Evolutionary conservation across 225 moss, liverwort and hornwort genomes (phyloP), one percentile per base, ranked within the genome.

Genomic region (Polytrichum formosum): DNA sequence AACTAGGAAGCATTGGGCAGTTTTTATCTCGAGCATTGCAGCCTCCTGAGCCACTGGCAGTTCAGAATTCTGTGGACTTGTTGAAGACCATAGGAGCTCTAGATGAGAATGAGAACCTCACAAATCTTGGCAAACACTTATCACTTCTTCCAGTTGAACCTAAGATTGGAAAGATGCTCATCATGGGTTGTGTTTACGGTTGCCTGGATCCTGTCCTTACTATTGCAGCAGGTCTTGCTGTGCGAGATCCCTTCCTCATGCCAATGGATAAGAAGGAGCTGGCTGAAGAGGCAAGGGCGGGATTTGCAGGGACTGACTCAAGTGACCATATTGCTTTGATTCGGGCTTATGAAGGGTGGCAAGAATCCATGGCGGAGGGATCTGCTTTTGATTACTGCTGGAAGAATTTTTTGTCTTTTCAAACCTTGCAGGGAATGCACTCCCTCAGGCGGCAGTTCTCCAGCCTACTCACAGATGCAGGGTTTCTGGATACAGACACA

Each of bases 161-260:
- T 22, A 90, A 90, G 74, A 76, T 98, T 56, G 98, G 94, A 3
- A 98, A 93, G 81, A 98, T 98, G 98, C 89, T 96, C 19, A 87
- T 96, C 5, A 96, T 96, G 96, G 96, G 85, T 27, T 89, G 91
- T 33, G 61, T 96, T 6, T 96, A 91, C 55, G 86, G 91, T 64
- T 96, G 96, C 75, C 62, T 96, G 69, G 96, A 96, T 81, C 96
- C 96, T 13, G 85, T 96, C 73, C 93, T 96, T 10, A 96, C 96
- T 2, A 96, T 96, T 63, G 93, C 96, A 56, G 87, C 96, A 27
- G 93, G 93, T 13, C 87, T 96, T 54, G 71, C 96, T 61, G 91
- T 91, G 1, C 91, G 96, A 27, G 96, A 96, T 75, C 96, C 96
- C 56, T 96, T 96, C 73, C 53, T 86, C 55, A 78, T 86, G 74